These are phyloP conservation scores for Fusarium verrucosum DNA, from an alignment of 2,329 filamentous ascomycete genomes.

Conservation along the genomic window DNA sequence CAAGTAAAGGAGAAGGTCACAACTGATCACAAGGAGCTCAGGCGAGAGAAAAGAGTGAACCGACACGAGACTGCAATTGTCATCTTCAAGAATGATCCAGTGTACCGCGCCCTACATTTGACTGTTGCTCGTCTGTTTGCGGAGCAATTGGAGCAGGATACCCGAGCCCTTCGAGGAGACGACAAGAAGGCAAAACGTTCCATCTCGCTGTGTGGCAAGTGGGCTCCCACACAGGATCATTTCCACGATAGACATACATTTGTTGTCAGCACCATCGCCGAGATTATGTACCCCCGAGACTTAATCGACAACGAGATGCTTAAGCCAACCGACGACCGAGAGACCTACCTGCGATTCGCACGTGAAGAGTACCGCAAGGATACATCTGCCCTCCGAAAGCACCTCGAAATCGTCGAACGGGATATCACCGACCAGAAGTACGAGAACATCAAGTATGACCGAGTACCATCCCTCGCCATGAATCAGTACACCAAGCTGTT, in stretches of 20 bases:
- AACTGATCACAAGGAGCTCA: constrained; percentile 33
- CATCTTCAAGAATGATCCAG: constrained; percentile 53
- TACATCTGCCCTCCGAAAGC: constrained; percentile 61
- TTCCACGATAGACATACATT: constrained; percentile 69
- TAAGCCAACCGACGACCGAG: constrained; percentile 53
- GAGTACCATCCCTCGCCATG: constrained; percentile 66
- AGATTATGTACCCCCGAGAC: constrained; percentile 58
- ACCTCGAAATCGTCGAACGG: constrained; percentile 63
- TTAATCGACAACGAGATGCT: constrained; percentile 43
- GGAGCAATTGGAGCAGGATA: constrained; percentile 61
- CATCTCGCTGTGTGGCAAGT: constrained; percentile 68
- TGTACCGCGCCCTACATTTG: constrained; percentile 63
- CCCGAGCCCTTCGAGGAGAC: constrained; percentile 51
- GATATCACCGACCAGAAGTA: constrained; percentile 58
- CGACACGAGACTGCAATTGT: constrained; percentile 55
- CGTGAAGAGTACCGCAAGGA: constrained; percentile 64
- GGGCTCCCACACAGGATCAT: constrained; percentile 64
- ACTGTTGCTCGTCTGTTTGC: constrained; percentile 65
- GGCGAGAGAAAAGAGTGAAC: constrained; percentile 46
- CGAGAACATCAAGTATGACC: constrained; percentile 64
- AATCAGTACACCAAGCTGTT: constrained; percentile 61
- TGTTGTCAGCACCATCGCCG: constrained; percentile 65
- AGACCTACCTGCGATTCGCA: constrained; percentile 62
- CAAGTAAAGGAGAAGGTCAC: neutral
- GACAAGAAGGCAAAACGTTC: constrained; percentile 53